Evolutionary conservation across 225 moss, liverwort and hornwort species (phyloP), one percentile per base, ranked within the genome.

Genomic region (Polytrichum formosum): DNA sequence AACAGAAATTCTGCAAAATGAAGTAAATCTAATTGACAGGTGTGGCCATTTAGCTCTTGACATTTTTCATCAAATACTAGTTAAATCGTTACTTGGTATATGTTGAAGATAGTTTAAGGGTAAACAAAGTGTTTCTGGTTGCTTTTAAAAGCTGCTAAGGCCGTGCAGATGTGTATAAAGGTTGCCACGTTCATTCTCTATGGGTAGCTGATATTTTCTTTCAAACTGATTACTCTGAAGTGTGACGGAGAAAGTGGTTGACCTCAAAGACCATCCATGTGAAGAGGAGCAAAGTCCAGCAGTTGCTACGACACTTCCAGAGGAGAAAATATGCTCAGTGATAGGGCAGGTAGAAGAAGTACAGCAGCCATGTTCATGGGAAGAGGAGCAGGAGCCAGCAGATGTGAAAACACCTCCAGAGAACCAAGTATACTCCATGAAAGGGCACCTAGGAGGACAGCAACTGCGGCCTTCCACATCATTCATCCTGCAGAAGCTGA

Each of bases 381-480:
- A 21, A 58, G 21, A 58, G 62, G 77, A 65, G 64, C 66, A 61
- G 61, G 28, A 29, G 5, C 55, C 77, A 60, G 59, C 25, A 46
- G 20, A 53, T 62, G 73, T 6, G 56, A 71, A 71, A 21, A 26
- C 25, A 29, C 27, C 2, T 7, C 68, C 84, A 53, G 76, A 72
- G 28, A 73, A 67, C 46, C 13, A 46, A 46, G 46, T 0, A 46
- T 7, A 4, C 46, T 46, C 46, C 13, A 46, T 46, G 46, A 7
- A 46, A 16, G 16, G 46, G 46, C 46, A 46, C 3, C 46, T 46
- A 46, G 46, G 46, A 46, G 46, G 46, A 26, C 73, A 71, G 67
- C 70, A 82, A 56, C 68, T 88, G 70, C 87, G 87, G 37, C 75
- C 87, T n/a, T 84, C 82, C 66, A 88, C 87, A 26, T 67, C 84